Percentiles rank a stretch among this genome's conserved stretches.
Evolutionary conservation across 768 basidiomycete genomes (phyloP).

Genomic region (Daedalea quercina): DNA sequence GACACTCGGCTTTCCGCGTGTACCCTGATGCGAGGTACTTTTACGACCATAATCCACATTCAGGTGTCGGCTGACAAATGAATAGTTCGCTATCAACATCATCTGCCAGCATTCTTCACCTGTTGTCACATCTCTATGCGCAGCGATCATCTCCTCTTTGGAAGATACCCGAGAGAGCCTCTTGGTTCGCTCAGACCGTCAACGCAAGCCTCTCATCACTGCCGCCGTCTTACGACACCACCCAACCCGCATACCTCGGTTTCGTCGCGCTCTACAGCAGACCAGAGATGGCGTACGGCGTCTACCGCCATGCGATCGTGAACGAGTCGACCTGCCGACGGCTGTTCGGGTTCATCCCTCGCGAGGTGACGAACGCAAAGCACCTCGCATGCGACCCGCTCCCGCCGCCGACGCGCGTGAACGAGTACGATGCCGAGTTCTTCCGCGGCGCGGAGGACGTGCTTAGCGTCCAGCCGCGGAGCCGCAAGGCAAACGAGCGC

Average conservation of each 20-base stretch:
- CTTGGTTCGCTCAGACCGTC: conserved; percentile 69
- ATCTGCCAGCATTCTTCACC: conserved; percentile 51
- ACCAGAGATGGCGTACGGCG: conserved; percentile 37
- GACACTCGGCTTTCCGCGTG: conserved; percentile 61
- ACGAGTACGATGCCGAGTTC: conserved; percentile 65
- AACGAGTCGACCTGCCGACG: conserved; percentile 48
- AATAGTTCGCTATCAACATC: conserved; percentile 17
- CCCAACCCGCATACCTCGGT: conserved; percentile 25
- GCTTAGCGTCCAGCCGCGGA: conserved; percentile 31
- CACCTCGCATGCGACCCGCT: conserved; percentile 81
- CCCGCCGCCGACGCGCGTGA: conserved; percentile 59
- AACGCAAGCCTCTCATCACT: conserved; percentile 30
- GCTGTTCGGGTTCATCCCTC: conserved; percentile 69
- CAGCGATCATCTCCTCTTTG: conserved; percentile 72
- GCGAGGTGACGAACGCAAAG: conserved; percentile 41
- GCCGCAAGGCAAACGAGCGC: conserved; percentile 43
- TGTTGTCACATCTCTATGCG: conserved; percentile 85
- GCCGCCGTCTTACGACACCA: conserved; percentile 26
- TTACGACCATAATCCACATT: conserved; percentile 12
- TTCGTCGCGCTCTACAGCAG: conserved; percentile 34
- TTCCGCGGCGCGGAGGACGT: conserved; percentile 60
- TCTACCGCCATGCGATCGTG: conserved; percentile 77
- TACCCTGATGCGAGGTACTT: conserved; percentile 62
- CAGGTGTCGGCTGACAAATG: neutral
- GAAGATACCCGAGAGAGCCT: conserved; percentile 60